A percentile compares a stretch with the other conserved stretches of the same genome.
These are phyloP conservation scores for Cyathus striatus DNA, from an alignment of 768 basidiomycete genomes.

Conservation along the genomic window DNA sequence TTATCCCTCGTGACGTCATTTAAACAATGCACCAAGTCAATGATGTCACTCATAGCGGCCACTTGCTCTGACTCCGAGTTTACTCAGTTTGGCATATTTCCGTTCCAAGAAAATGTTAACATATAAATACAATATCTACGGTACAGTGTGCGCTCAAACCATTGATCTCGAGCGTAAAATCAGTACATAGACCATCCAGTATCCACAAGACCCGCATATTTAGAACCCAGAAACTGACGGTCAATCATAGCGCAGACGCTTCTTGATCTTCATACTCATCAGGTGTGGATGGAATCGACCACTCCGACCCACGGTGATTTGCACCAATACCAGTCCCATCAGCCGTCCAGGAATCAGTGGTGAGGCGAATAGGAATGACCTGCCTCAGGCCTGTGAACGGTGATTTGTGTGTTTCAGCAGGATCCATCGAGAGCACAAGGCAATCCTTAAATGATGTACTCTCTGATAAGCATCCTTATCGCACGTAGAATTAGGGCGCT, in stretches of 20 bases:
- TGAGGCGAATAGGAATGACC: conserved; percentile 58
- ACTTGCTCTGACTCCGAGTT: too few species aligned
- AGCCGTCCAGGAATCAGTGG: conserved; percentile 56
- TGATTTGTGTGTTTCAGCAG: conserved; percentile 48
- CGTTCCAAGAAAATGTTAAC: too few species aligned
- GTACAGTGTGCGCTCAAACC: too few species aligned
- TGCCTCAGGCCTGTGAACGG: conserved; percentile 57
- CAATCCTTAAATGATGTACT: conserved; percentile 55
- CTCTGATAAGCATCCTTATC: too few species aligned
- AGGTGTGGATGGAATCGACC: neutral
- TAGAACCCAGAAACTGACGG: too few species aligned
- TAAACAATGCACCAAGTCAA: neutral
- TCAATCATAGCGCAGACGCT: too few species aligned
- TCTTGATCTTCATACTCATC: neutral
- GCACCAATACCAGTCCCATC: conserved; percentile 16
- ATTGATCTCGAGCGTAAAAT: too few species aligned
- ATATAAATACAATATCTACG: too few species aligned
- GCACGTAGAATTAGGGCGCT: neutral
- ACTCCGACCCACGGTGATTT: conserved; percentile 22
- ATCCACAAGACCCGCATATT: too few species aligned
- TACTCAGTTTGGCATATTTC: too few species aligned
- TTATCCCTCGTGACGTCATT: neutral
- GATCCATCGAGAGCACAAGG: conserved; percentile 54
- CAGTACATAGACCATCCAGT: too few species aligned
- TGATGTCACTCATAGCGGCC: too few species aligned